These are phyloP conservation scores for Suillus brevipes DNA, from an alignment of 768 basidiomycete genomes.

Conservation along the genomic window DNA sequence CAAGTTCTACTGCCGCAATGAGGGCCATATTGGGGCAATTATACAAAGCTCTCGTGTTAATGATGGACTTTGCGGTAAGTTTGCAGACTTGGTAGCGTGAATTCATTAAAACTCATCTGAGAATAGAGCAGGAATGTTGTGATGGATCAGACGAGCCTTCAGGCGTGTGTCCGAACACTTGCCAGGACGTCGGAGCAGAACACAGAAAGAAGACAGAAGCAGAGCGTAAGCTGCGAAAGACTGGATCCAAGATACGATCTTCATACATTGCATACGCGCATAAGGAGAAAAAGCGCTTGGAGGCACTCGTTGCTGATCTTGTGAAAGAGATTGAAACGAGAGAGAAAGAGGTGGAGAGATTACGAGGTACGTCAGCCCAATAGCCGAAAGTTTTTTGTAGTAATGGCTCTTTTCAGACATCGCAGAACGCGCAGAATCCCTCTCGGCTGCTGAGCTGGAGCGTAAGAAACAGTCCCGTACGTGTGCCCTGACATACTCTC, in stretches of 20 bases:
- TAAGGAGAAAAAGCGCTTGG: conserved; percentile 85
- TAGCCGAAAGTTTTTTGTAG: background rate
- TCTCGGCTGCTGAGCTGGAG: conserved; percentile 79
- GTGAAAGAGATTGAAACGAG: conserved; percentile 58
- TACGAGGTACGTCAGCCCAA: conserved; percentile 53
- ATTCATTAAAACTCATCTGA: conserved; percentile 15
- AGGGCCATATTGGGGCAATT: conserved; percentile 79
- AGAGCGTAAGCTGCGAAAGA: conserved; percentile 77
- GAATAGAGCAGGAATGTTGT: conserved; percentile 84
- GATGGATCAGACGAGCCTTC: conserved; percentile 92
- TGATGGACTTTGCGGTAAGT: conserved; percentile 91
- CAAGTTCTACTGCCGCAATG: conserved; percentile 82
- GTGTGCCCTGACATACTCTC: conserved; percentile 27
- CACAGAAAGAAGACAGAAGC: conserved; percentile 69
- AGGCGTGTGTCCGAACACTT: conserved; percentile 78
- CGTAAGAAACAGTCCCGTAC: conserved; percentile 84
- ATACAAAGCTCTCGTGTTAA: conserved; percentile 83
- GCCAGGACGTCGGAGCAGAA: conserved; percentile 70
- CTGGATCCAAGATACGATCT: conserved; percentile 88
- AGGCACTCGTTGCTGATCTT: conserved; percentile 56
- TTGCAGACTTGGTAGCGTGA: background rate
- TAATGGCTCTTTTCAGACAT: conserved; percentile 50
- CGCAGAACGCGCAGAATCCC: conserved; percentile 73
- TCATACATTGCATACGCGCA: conserved; percentile 85
- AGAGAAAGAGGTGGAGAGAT: conserved; percentile 70